These are phyloP conservation scores for Paecilomyces sp. DNA, from an alignment of 2,329 filamentous ascomycete genomes.

Conservation along the genomic window DNA sequence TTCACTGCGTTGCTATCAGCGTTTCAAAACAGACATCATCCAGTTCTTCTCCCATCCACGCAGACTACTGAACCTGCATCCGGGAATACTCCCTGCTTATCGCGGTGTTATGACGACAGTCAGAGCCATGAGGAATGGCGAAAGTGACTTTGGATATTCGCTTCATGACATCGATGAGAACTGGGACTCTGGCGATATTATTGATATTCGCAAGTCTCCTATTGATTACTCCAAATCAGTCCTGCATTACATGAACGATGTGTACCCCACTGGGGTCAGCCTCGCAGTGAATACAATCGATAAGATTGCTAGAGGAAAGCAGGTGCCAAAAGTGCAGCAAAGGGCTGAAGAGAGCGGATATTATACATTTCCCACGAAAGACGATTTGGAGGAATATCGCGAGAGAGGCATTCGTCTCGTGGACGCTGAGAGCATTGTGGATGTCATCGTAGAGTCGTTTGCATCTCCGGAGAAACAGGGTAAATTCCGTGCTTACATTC, in stretches of 20 bases:
- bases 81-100: neutral
- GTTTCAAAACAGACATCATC: neutral
- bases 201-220: conserved; percentile 2
- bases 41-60: conserved; percentile 2
- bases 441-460: neutral
- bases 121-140: conserved; percentile 3
- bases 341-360: neutral
- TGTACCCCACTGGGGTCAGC: neutral
- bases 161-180: conserved; percentile 4
- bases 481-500: neutral
- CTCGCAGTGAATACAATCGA: neutral
- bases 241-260: neutral
- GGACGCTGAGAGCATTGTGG: neutral
- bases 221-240: neutral
- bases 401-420: neutral
- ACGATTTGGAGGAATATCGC: neutral
- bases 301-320: neutral
- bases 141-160: conserved; percentile 2
- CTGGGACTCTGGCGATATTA: neutral
- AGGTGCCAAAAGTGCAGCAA: neutral
- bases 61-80: neutral
- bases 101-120: conserved; percentile 3
- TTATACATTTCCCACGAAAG: neutral
- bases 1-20: conserved; percentile 1
- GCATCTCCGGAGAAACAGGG: neutral